Percentiles rank a stretch among this genome's conserved stretches.
phyloP scores from a whole-genome alignment of 2,329 filamentous ascomycete species.

The Colletotrichum somersetense region DNA sequence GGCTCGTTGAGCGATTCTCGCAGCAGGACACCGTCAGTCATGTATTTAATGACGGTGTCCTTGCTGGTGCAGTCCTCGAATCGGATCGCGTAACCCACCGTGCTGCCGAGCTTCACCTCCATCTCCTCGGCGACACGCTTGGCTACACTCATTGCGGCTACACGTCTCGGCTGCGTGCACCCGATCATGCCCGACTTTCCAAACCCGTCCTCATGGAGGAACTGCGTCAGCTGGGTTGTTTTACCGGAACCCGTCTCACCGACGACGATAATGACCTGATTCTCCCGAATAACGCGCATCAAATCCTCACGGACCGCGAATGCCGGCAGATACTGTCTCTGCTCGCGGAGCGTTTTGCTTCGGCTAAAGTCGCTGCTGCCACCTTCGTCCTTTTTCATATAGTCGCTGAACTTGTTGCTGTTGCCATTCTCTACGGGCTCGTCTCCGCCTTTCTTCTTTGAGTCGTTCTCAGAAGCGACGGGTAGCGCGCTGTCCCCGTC shows the following conservation, averaged over 20 bases:
- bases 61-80: conserved; percentile 99
- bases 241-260: conserved; percentile 98
- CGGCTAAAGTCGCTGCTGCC: conserved; percentile 92
- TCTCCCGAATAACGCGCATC: conserved; percentile 91
- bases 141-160: conserved; percentile 98
- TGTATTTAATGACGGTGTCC: conserved; percentile 97
- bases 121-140: conserved; percentile 99
- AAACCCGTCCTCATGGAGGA: conserved; percentile 95
- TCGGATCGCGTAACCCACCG: conserved; percentile 96
- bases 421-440: conserved; percentile 43
- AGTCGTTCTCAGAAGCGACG: conserved; percentile 77
- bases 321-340: conserved; percentile 92
- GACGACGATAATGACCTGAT: conserved; percentile 96
- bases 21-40: conserved; percentile 96
- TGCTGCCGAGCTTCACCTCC: conserved; percentile 88
- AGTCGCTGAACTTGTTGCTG: conserved; percentile 84
- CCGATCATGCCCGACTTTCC: conserved; percentile 90
- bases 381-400: conserved; percentile 86
- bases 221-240: conserved; percentile 97
- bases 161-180: conserved; percentile 95
- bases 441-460: conserved; percentile 57
- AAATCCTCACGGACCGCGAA: conserved; percentile 97
- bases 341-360: conserved; percentile 89
- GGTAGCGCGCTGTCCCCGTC: conserved; percentile 91
- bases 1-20: conserved; percentile 93